Conservation (phyloP, 2,329 filamentous ascomycete species). For the Pseudocercospora cruenta region DNA sequence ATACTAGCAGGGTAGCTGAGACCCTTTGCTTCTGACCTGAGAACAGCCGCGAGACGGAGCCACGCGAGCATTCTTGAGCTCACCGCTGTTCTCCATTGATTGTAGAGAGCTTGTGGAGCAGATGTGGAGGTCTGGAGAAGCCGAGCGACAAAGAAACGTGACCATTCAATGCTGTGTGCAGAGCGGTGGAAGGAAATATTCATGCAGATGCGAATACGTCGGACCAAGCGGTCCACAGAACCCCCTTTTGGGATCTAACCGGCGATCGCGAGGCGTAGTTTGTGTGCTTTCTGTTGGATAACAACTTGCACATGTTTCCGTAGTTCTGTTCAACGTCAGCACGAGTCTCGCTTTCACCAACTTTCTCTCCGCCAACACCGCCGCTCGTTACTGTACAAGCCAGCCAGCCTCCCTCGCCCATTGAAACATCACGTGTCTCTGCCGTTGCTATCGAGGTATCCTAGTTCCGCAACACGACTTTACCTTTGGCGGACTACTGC, state of each 20-base stretch:
- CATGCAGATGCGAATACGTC: not conserved
- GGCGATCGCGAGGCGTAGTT: not conserved
- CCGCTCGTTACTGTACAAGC: conserved; percentile 6
- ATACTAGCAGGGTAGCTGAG: not conserved
- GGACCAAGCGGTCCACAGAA: not conserved
- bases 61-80: not conserved
- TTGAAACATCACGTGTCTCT: not conserved
- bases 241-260: not conserved
- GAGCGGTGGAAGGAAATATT: not conserved
- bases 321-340: not conserved
- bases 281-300: not conserved
- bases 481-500: not conserved
- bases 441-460: not conserved
- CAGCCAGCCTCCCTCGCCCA: not conserved
- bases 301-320: not conserved
- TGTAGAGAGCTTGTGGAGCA: not conserved
- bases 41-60: not conserved
- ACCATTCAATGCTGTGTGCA: not conserved
- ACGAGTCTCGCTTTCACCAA: not conserved
- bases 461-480: conserved; percentile 1
- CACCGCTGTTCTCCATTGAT: not conserved
- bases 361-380: not conserved
- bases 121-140: not conserved
- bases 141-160: not conserved
- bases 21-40: not conserved